phyloP scores from a whole-genome alignment of 768 basidiomycete genomes.

The Leccinum subtestaceum region DNA sequence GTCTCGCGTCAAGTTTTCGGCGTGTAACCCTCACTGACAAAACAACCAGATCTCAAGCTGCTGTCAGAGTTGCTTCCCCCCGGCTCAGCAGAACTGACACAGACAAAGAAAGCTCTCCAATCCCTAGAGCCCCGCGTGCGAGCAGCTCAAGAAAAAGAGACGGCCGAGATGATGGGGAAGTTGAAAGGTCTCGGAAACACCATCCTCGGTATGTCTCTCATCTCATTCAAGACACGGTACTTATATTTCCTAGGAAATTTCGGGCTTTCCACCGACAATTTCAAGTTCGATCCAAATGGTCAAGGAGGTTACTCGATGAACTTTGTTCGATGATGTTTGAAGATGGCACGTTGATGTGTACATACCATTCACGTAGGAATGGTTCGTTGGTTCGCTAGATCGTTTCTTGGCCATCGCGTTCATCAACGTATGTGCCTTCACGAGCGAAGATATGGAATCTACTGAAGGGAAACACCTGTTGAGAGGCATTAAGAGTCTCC shows the following conservation, averaged over 20 bases:
- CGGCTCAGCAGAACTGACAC: conserved; percentile 46
- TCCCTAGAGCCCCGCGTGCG: conserved; percentile 66
- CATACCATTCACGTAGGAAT: background rate
- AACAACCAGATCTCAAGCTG: conserved; percentile 64
- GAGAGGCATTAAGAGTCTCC: conserved; percentile 3
- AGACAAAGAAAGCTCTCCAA: conserved; percentile 48
- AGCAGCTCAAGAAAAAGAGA: conserved; percentile 80
- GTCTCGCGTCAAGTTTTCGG: background rate
- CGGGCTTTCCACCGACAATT: conserved; percentile 93
- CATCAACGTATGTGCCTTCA: conserved; percentile 21
- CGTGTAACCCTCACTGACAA: background rate
- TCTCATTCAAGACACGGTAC: background rate
- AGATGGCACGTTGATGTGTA: background rate
- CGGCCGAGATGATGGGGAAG: conserved; percentile 88
- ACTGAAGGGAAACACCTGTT: conserved; percentile 30
- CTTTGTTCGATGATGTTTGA: conserved; percentile 51
- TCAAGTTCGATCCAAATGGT: conserved; percentile 92
- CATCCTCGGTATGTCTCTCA: conserved; percentile 61
- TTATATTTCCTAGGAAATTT: conserved; percentile 64
- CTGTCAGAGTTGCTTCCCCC: conserved; percentile 65
- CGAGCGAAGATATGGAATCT: conserved; percentile 28
- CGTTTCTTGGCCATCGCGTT: conserved; percentile 1
- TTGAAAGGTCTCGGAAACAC: conserved; percentile 91
- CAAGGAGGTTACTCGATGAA: conserved; percentile 96
- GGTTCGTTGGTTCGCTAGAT: background rate